Percentiles rank a stretch among this genome's conserved stretches.
Conservation (phyloP, 192 early-diverging fungal genomes). For the Backusella mclennaniae region DNA sequence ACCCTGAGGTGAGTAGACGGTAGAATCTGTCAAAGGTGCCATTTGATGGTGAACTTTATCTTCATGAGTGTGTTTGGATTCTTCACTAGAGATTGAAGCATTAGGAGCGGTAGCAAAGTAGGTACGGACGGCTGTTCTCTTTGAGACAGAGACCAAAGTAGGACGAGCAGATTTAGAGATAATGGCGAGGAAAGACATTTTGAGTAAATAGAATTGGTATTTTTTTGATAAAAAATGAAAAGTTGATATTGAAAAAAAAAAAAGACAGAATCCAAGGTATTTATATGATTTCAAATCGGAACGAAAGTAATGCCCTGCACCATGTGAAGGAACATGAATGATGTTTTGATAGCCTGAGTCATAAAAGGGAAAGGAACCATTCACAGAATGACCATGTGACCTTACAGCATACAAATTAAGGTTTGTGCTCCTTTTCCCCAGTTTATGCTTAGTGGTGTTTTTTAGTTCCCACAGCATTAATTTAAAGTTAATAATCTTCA, state of each 20-base stretch:
- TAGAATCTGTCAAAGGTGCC: constrained; percentile 19
- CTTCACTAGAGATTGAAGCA: constrained; percentile 1
- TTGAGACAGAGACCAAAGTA: not conserved
- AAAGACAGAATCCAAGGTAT: not conserved
- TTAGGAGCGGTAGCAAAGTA: not conserved
- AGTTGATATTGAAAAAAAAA: not conserved
- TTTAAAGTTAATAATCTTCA: not conserved
- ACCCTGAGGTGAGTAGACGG: constrained; percentile 19
- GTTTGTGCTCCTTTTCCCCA: not conserved
- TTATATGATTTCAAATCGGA: constrained; percentile 4
- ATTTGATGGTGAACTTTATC: constrained; percentile 17
- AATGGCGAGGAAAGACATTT: constrained; percentile 1
- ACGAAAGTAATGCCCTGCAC: not conserved
- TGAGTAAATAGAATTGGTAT: not conserved
- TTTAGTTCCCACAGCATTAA: not conserved
- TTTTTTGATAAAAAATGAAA: not conserved
- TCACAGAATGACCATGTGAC: constrained; percentile 1
- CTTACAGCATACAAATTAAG: not conserved
- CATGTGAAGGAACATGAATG: constrained; percentile 1
- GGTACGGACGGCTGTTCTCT: not conserved
- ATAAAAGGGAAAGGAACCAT: constrained; percentile 4
- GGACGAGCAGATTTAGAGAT: not conserved
- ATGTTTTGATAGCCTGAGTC: constrained; percentile 2
- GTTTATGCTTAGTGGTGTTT: not conserved
- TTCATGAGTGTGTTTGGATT: not conserved